Evolutionary conservation across 176 grass and related monocot genomes (phyloP).

Genomic region (Lolium perenne): DNA sequence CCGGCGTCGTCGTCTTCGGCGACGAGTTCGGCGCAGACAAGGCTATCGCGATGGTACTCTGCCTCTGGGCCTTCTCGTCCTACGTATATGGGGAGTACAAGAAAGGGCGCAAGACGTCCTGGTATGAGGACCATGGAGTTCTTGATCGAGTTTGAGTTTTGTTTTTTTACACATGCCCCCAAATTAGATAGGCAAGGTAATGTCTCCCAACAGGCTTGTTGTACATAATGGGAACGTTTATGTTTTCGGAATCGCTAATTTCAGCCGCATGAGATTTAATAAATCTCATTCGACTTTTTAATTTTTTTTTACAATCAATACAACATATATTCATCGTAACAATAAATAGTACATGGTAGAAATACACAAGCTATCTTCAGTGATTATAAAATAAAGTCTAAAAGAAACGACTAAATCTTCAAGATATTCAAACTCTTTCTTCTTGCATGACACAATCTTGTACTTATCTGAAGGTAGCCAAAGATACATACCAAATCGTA

Average conservation of each 20-base stretch:
- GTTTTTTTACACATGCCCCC: not conserved
- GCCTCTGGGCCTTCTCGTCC: slow-evolving; percentile 68
- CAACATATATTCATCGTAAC: too few relatives aligned
- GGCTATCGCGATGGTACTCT: slow-evolving; percentile 50
- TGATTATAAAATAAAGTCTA: too few relatives aligned
- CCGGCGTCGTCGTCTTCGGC: slow-evolving; percentile 53
- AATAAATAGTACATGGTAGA: too few relatives aligned
- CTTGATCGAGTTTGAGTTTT: slow-evolving; percentile 14
- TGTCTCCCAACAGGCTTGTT: not conserved
- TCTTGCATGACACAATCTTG: too few relatives aligned
- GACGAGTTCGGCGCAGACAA: slow-evolving; percentile 58
- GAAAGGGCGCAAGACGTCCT: slow-evolving; percentile 7
- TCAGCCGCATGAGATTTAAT: too few relatives aligned
- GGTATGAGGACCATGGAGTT: slow-evolving; percentile 1
- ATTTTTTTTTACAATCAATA: not conserved
- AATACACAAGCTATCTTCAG: too few relatives aligned
- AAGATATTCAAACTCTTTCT: too few relatives aligned
- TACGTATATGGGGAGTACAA: slow-evolving; percentile 63
- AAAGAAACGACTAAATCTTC: too few relatives aligned
- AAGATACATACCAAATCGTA: too few relatives aligned
- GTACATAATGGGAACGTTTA: not conserved
- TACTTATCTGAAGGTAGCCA: too few relatives aligned
- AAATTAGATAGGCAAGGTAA: not conserved
- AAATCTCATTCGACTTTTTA: too few relatives aligned
- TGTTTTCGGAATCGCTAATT: too few relatives aligned